A percentile compares a stretch with the other conserved stretches of the same genome.
Evolutionary conservation across 2,329 filamentous ascomycete species (phyloP).

Genomic region (Aureobasidium sp.): DNA sequence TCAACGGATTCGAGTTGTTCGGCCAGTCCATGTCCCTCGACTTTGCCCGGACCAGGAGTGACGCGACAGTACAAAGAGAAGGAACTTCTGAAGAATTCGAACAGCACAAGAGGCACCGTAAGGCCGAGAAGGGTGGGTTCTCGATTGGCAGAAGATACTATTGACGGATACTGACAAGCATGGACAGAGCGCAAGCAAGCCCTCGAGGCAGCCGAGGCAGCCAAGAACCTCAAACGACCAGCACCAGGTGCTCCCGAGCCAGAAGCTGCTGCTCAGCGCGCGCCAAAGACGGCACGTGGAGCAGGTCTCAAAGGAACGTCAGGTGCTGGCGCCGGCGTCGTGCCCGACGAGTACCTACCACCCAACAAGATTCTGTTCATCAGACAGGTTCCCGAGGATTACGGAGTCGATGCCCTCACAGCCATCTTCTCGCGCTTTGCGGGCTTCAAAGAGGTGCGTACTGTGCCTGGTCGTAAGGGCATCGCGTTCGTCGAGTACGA

Average conservation of each 20-base stretch:
- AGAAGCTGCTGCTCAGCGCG: slow-evolving; percentile 35
- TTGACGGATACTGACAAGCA: neutral
- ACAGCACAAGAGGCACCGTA: slow-evolving; percentile 70
- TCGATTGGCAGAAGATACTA: slow-evolving; percentile 24
- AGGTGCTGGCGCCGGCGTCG: slow-evolving; percentile 59
- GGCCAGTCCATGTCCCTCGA: slow-evolving; percentile 83
- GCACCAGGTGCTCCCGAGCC: slow-evolving; percentile 39
- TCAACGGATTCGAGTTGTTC: slow-evolving; percentile 89
- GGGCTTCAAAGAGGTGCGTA: slow-evolving; percentile 85
- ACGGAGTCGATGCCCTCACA: slow-evolving; percentile 71
- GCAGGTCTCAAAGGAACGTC: slow-evolving; percentile 66
- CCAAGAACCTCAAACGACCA: slow-evolving; percentile 66
- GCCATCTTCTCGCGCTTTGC: slow-evolving; percentile 83
- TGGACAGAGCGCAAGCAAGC: slow-evolving; percentile 68
- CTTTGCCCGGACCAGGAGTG: slow-evolving; percentile 74
- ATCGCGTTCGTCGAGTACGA: slow-evolving; percentile 98
- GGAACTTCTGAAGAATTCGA: slow-evolving; percentile 79
- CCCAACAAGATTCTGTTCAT: slow-evolving; percentile 96
- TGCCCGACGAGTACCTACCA: slow-evolving; percentile 96
- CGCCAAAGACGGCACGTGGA: slow-evolving; percentile 59
- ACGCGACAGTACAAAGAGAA: slow-evolving; percentile 72
- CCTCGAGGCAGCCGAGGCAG: slow-evolving; percentile 67
- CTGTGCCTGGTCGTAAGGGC: slow-evolving; percentile 77
- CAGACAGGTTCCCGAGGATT: slow-evolving; percentile 83
- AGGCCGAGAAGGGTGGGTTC: slow-evolving; percentile 78